Base-by-base conservation (phyloP, 2,329 filamentous ascomycete species). In the Fusarium sp. region DNA sequence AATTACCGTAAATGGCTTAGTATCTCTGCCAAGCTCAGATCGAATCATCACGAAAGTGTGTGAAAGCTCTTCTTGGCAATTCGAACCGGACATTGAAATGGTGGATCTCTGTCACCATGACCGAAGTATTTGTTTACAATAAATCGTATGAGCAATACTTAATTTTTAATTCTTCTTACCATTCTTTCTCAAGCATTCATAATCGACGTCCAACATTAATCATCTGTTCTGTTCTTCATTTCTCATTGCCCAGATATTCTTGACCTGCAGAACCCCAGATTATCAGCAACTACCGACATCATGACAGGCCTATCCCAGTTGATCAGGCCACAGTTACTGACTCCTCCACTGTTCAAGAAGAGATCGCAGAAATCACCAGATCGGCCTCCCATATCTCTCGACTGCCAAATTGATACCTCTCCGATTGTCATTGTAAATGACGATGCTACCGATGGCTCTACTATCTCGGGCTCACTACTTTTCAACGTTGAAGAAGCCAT, bases 261-360 rank as follows among this genome's bases (percentile, higher is more conserved):
- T 25, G 13, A 23, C 50, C 18, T 37, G 15, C 21, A 57, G 4
- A 64, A 18, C 18, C 32, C 6, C 12, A 30, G 16, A 56, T 9
- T 12, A 25, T 28, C 8, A 37, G 5, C 25, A 13, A 21, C n/a
- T 23, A 15, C 30, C 6, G 6, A 19, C 21, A 42, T 15, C 2
- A 76, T 76, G 69, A 63, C 58, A 15, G 46, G 56, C 9, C 23
- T 76, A 12, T 49, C 43, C 3, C 49, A 32, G 21, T 12, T 67
- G 10, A 67, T 69, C 46, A 76, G 23, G 7, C 67, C 75, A 18
- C 56, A 57, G 25, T 32, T 30, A 42, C 30, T 53, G 2, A 13
- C 28, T 7, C 46, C n/a, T 23, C 15, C 50, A 18, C 23, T 71
- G 4, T 53, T 46, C 25, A 58, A 46, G 12, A 35, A 50, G 8